A percentile compares a stretch with the other conserved stretches of the same genome.
Conservation (phyloP, 23 red algal species). For the Gracilaria domingensis region DNA sequence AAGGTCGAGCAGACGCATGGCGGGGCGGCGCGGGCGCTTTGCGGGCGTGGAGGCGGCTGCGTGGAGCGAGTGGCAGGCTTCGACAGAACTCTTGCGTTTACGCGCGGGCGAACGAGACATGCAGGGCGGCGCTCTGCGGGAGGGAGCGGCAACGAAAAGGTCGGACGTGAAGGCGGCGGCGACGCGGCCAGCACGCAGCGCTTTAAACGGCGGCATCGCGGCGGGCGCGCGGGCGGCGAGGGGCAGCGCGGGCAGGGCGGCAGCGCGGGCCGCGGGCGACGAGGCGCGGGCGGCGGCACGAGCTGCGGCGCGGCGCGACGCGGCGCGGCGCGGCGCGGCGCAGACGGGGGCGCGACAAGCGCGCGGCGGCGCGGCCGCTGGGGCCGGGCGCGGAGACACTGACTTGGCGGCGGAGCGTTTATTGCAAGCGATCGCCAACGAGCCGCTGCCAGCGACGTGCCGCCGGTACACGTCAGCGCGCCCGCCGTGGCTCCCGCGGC, state of each 20-base stretch:
- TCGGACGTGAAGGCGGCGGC: background rate
- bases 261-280: background rate
- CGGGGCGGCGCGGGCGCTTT: slow-evolving; percentile 45
- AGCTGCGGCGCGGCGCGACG: background rate
- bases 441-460: background rate
- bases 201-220: slow-evolving; percentile 45
- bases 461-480: too few relatives aligned
- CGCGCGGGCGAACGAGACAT: slow-evolving; percentile 37
- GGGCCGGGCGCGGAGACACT: background rate
- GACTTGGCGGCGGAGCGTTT: slow-evolving; percentile 21
- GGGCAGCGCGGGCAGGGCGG: background rate
- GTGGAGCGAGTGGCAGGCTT: background rate
- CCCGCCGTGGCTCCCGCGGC: background rate
- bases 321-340: background rate
- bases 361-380: slow-evolving; percentile 24
- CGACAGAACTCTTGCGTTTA: slow-evolving; percentile 25
- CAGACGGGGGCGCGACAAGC: slow-evolving; percentile 9
- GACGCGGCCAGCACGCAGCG: background rate
- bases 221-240: too few relatives aligned
- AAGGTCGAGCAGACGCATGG: slow-evolving; percentile 53
- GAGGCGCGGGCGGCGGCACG: background rate
- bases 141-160: background rate
- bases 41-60: background rate
- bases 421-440: slow-evolving; percentile 5
- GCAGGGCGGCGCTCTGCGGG: slow-evolving; percentile 23